Evolutionary conservation across 1,284 basidiomycete genomes (phyloP).

Genomic region (Ganoderma sp.): DNA sequence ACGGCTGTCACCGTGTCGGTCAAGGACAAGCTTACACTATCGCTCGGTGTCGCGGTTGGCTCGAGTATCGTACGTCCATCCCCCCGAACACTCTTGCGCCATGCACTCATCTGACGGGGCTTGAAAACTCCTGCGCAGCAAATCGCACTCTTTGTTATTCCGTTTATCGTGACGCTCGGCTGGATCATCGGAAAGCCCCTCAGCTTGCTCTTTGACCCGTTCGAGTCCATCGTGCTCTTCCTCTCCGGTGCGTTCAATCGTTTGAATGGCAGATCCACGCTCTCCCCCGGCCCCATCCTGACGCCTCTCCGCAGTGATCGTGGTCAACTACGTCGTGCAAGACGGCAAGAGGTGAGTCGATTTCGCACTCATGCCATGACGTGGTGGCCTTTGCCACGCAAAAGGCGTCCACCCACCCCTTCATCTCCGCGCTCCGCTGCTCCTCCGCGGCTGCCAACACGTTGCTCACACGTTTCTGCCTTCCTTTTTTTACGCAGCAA

Average conservation of each 20-base stretch:
- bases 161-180: slow-evolving; percentile 68
- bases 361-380: neutral
- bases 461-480: slow-evolving; percentile 22
- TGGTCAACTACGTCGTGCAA: slow-evolving; percentile 43
- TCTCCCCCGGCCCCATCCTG: neutral
- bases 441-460: slow-evolving; percentile 7
- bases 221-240: slow-evolving; percentile 64
- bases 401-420: neutral
- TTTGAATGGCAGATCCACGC: slow-evolving; percentile 13
- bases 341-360: slow-evolving; percentile 39
- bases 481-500: slow-evolving; percentile 27
- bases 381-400: neutral
- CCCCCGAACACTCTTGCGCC: neutral
- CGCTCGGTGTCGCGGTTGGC: slow-evolving; percentile 86
- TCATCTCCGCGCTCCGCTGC: slow-evolving; percentile 6
- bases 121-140: slow-evolving; percentile 56
- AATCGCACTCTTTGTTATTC: slow-evolving; percentile 86
- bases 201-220: slow-evolving; percentile 68
- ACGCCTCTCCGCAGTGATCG: slow-evolving; percentile 34
- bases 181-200: slow-evolving; percentile 73
- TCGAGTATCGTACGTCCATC: slow-evolving; percentile 77
- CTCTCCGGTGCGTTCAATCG: slow-evolving; percentile 39
- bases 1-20: slow-evolving; percentile 89
- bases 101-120: neutral
- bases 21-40: slow-evolving; percentile 79